Evolutionary conservation across 176 grass and related monocot species (phyloP).

Genomic region (Alloteropsis semialata): DNA sequence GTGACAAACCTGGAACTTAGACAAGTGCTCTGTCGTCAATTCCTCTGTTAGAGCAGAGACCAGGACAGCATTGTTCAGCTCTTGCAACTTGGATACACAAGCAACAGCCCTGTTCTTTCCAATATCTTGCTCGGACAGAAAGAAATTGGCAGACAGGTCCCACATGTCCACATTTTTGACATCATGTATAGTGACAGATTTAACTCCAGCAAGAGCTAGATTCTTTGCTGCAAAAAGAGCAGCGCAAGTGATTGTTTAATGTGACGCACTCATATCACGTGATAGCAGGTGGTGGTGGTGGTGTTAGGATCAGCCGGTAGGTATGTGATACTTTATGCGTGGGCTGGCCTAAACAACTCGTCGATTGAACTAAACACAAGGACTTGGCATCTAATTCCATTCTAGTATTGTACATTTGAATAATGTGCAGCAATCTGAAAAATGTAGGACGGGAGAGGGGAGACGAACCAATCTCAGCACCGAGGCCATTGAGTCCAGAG

Average conservation of each 20-base stretch:
- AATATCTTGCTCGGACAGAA: slow-evolving; percentile 57
- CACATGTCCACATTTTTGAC: slow-evolving; percentile 50
- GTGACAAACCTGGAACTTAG: slow-evolving; percentile 59
- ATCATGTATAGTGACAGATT: slow-evolving; percentile 75
- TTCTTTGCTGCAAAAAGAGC: slow-evolving; percentile 62
- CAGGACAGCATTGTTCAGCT: slow-evolving; percentile 70
- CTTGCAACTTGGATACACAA: slow-evolving; percentile 61
- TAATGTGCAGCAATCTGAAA: background rate
- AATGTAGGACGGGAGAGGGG: background rate
- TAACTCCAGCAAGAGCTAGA: slow-evolving; percentile 74
- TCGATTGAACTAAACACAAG: background rate
- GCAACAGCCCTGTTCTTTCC: slow-evolving; percentile 63
- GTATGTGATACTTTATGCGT: background rate
- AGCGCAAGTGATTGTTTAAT: background rate
- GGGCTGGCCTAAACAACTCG: background rate
- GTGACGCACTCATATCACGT: background rate
- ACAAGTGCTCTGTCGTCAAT: slow-evolving; percentile 44
- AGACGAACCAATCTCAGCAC: slow-evolving; percentile 65
- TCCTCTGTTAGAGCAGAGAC: slow-evolving; percentile 57
- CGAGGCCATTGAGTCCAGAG: slow-evolving; percentile 75
- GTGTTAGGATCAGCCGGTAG: background rate
- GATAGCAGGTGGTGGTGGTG: background rate
- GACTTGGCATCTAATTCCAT: background rate
- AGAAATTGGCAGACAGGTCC: slow-evolving; percentile 82
- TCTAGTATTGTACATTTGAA: background rate